phyloP scores from a whole-genome alignment of 2,329 filamentous ascomycete species.

The Nemania serpens region DNA sequence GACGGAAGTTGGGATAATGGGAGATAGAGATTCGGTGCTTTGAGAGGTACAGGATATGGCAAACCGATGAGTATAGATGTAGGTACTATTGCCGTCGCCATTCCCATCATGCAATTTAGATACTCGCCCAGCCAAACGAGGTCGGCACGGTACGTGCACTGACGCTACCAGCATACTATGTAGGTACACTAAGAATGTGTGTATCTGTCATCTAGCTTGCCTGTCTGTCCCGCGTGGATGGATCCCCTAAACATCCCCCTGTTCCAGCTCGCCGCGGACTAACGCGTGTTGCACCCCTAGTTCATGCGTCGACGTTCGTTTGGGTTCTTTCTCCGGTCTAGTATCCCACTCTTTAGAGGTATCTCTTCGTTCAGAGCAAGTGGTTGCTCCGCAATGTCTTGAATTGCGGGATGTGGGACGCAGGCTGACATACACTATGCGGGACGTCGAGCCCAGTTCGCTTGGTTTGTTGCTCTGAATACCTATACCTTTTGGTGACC shows the following conservation, averaged over 20 bases:
- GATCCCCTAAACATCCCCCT: conserved; percentile 20
- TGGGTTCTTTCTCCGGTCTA: conserved; percentile 21
- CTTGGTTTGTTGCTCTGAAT: too few relatives aligned
- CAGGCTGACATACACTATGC: neutral
- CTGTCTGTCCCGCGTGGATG: conserved; percentile 24
- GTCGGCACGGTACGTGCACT: neutral
- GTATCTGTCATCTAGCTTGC: conserved; percentile 14
- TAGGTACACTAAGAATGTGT: conserved; percentile 1
- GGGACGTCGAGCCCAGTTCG: too few relatives aligned
- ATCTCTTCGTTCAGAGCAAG: neutral
- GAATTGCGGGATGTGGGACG: conserved; percentile 3
- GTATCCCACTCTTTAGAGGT: neutral
- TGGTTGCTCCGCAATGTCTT: conserved; percentile 16
- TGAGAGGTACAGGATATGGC: too few relatives aligned
- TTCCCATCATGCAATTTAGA: too few relatives aligned
- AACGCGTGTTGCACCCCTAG: conserved; percentile 21
- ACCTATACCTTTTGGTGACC: too few relatives aligned
- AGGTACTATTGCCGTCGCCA: too few relatives aligned
- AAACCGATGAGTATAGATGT: too few relatives aligned
- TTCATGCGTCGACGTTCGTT: conserved; percentile 29
- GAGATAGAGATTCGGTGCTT: too few relatives aligned
- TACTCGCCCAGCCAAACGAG: too few relatives aligned
- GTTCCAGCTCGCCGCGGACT: conserved; percentile 25
- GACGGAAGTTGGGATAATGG: neutral
- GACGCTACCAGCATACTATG: neutral